Conservation (phyloP, 441 rosid genomes). For the Geranium incanum region DNA sequence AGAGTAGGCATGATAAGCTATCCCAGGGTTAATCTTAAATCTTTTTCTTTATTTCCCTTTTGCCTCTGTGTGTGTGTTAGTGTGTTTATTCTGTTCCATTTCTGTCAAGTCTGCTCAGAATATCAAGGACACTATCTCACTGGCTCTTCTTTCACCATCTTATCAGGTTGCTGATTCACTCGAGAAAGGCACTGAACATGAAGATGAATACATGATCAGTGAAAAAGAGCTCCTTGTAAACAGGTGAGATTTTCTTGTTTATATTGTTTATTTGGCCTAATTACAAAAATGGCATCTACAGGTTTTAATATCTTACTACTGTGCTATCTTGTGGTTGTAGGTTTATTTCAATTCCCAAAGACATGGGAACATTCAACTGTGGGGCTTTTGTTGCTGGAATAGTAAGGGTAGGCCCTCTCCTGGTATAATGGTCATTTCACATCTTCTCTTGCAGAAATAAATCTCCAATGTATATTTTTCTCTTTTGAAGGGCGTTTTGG, state of each 20-base stretch:
- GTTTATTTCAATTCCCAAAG: slow-evolving; percentile 92
- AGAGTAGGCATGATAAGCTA: too few species aligned
- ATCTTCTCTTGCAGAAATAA: slow-evolving; percentile 14
- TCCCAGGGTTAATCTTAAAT: too few species aligned
- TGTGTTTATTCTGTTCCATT: background rate
- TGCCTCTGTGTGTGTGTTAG: background rate
- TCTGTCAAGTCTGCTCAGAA: background rate
- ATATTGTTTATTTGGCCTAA: background rate
- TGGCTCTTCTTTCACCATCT: background rate
- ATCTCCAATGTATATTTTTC: slow-evolving; percentile 16
- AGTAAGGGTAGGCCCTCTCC: slow-evolving; percentile 50
- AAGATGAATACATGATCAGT: slow-evolving; percentile 98
- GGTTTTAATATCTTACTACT: slow-evolving; percentile 17
- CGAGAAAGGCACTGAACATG: slow-evolving; percentile 97
- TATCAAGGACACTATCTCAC: slow-evolving; percentile 10
- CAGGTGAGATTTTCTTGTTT: slow-evolving; percentile 37
- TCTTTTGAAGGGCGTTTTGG: slow-evolving; percentile 73
- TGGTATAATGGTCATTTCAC: slow-evolving; percentile 1
- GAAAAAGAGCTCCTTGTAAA: slow-evolving; percentile 96
- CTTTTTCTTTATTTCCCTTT: background rate
- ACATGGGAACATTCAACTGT: slow-evolving; percentile 94
- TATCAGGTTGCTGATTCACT: slow-evolving; percentile 92
- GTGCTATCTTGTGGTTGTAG: slow-evolving; percentile 28
- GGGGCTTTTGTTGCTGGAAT: slow-evolving; percentile 98
- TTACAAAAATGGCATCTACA: background rate